Percentiles rank a stretch among this genome's conserved stretches.
phyloP scores from a whole-genome alignment of 805 yeast genomes.

The Candida oleophila region DNA sequence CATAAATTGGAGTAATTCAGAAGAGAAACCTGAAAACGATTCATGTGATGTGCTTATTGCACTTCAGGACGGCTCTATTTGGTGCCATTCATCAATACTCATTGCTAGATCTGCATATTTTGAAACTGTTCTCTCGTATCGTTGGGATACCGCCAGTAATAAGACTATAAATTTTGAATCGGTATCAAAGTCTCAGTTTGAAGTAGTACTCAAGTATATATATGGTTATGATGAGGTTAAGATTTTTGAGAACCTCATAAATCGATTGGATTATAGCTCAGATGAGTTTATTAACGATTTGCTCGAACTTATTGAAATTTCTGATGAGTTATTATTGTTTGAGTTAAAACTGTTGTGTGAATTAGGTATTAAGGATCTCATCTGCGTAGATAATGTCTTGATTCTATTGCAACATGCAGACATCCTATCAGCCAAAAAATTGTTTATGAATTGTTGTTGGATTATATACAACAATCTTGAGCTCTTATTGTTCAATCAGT shows the following conservation, averaged over 20 bases:
- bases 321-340: conserved; percentile 63
- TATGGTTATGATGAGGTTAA: conserved; percentile 51
- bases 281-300: conserved; percentile 51
- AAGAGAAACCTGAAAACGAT: conserved; percentile 14
- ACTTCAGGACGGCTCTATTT: conserved; percentile 47
- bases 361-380: conserved; percentile 53
- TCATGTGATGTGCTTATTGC: conserved; percentile 42
- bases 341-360: conserved; percentile 64
- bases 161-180: conserved; percentile 42
- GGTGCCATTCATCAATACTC: conserved; percentile 54
- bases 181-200: conserved; percentile 43
- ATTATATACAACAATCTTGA: conserved; percentile 67
- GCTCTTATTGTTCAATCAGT: conserved; percentile 50
- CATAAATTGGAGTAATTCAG: conserved; percentile 11
- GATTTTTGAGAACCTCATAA: conserved; percentile 30
- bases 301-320: conserved; percentile 56
- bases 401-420: conserved; percentile 55
- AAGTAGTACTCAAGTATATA: conserved; percentile 50
- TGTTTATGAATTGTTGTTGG: conserved; percentile 65
- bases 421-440: conserved; percentile 47
- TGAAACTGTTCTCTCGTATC: conserved; percentile 50
- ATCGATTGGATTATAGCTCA: conserved; percentile 8
- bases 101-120: conserved; percentile 61
- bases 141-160: conserved; percentile 44
- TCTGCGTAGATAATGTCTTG: conserved; percentile 59